These are phyloP conservation scores for Nakazawaea anatomiae DNA, from an alignment of 805 yeast species.

Conservation along the genomic window DNA sequence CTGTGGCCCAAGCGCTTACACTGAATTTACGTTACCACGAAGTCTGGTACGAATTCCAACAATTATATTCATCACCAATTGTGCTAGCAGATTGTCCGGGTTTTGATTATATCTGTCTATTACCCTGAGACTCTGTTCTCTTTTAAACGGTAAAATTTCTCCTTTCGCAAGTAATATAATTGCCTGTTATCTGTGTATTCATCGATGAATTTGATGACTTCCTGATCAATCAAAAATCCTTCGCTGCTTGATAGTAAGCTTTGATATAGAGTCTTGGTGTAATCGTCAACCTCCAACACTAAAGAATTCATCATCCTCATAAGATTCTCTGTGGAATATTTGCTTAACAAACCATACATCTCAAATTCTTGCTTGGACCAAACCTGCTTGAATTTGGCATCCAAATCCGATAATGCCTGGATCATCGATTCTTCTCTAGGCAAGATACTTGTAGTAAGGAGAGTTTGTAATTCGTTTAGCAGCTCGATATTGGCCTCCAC, in stretches of 20 bases:
- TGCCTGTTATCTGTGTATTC: slow-evolving; percentile 35
- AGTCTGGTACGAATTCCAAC: no score
- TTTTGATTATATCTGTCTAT: neutral
- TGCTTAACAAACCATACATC: slow-evolving; percentile 23
- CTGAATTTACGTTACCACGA: no score
- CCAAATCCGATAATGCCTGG: neutral
- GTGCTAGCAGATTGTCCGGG: no score
- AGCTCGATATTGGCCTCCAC: neutral
- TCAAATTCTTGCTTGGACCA: slow-evolving; percentile 9
- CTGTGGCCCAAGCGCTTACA: no score
- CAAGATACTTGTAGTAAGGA: neutral
- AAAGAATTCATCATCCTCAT: slow-evolving; percentile 14
- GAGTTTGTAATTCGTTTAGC: neutral
- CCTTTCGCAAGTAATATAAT: slow-evolving; percentile 37
- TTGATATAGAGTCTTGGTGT: slow-evolving; percentile 27
- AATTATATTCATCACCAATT: no score
- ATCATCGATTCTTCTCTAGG: neutral
- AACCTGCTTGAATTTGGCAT: neutral
- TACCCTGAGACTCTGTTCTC: slow-evolving; percentile 35
- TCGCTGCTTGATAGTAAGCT: slow-evolving; percentile 21
- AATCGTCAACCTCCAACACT: slow-evolving; percentile 25
- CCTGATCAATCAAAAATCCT: slow-evolving; percentile 12
- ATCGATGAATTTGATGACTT: slow-evolving; percentile 29
- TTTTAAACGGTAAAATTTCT: slow-evolving; percentile 40
- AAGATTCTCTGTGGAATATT: slow-evolving; percentile 16